Evolutionary conservation across 148 eudicot species (phyloP), one percentile per base, ranked within the genome.

Genomic region (Beta vulgaris): DNA sequence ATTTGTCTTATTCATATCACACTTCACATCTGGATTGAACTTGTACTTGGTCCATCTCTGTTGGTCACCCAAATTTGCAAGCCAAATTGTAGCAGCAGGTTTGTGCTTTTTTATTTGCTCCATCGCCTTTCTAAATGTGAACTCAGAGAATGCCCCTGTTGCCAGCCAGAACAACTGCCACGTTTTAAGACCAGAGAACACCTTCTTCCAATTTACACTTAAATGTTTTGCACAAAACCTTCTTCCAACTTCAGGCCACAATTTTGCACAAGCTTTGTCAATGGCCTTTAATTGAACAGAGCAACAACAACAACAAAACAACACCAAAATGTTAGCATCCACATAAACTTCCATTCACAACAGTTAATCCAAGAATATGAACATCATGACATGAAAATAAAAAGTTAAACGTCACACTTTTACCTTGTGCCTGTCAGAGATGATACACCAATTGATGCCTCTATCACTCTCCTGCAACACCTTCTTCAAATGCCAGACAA

Each of bases 361-460:
- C n/a, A n/a, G n/a, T n/a, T n/a, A n/a, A n/a, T n/a, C n/a, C n/a
- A n/a, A n/a, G n/a, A n/a, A n/a, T n/a, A n/a, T n/a, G n/a, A n/a
- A n/a, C n/a, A n/a, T n/a, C n/a, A n/a, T n/a, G n/a, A n/a, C n/a
- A n/a, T n/a, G n/a, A n/a, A 35, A 65, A 36, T 1, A 19, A 53
- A 3, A 19, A 23, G 25, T n/a, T 16, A 11, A n/a, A 10, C 21
- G 32, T 4, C n/a, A 16, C 13, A 36, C 1, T 4, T 8, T 6
- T 21, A 37, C 70, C 70, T 66, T 66, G 13, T 66, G 34, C 49
- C 26, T 66, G 29, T 66, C 48, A 16, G 48, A 66, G 6, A 37
- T 66, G 1, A 66, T 66, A 9, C 48, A 37, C 70, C 70, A 66
- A 21, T 40, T 21, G 11, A 19, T 11, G 2, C 39, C 25, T 14